Percentiles rank a stretch among this genome's conserved stretches.
These are phyloP conservation scores for Chaetomiaceae sp. DNA, from an alignment of 2,329 filamentous ascomycete genomes.

Conservation along the genomic window DNA sequence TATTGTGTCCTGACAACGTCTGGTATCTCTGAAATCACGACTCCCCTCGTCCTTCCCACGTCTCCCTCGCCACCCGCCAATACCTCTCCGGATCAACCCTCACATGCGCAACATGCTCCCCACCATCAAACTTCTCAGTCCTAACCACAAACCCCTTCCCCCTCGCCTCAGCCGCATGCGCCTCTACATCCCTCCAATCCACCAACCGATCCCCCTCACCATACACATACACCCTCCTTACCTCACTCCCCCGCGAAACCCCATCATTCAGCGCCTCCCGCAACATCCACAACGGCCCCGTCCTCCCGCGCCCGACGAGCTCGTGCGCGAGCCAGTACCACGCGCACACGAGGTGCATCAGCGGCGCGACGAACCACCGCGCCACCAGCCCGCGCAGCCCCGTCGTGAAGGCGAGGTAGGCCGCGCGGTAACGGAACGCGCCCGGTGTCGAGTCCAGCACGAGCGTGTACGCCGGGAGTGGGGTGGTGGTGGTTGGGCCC, in stretches of 20 bases:
- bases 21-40: too few species aligned
- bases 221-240: constrained; percentile 48
- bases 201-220: constrained; percentile 45
- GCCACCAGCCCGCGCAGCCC: constrained; percentile 3
- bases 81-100: constrained; percentile 44
- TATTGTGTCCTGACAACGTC: too few species aligned
- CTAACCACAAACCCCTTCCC: constrained; percentile 38
- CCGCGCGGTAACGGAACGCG: constrained; percentile 19
- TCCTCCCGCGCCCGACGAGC: not conserved
- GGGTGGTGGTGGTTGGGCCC: not conserved
- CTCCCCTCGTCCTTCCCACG: constrained; percentile 41
- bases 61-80: constrained; percentile 43
- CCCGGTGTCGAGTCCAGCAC: constrained; percentile 29
- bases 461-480: constrained; percentile 22
- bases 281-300: constrained; percentile 11
- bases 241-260: constrained; percentile 29
- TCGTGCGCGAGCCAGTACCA: constrained; percentile 16
- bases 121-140: constrained; percentile 43
- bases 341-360: constrained; percentile 15
- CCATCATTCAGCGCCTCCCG: constrained; percentile 17
- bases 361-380: constrained; percentile 8
- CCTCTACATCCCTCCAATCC: constrained; percentile 42
- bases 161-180: constrained; percentile 40
- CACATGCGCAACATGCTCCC: constrained; percentile 48
- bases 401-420: constrained; percentile 18